Percentiles rank a stretch among this genome's conserved stretches.
These are phyloP conservation scores for Didymella exigua DNA, from an alignment of 2,329 filamentous ascomycete species.

Conservation along the genomic window DNA sequence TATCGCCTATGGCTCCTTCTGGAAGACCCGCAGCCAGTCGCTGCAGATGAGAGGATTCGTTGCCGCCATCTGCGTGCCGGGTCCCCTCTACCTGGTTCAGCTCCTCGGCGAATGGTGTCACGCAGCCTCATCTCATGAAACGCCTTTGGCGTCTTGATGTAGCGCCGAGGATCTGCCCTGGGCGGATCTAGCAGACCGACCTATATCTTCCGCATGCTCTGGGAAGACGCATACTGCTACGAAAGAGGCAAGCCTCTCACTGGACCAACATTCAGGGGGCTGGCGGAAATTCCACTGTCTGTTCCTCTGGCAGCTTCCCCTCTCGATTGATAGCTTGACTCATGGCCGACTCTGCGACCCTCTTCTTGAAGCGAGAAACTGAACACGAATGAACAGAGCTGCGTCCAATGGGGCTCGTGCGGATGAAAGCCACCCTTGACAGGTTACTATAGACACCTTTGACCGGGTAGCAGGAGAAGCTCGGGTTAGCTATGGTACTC, in stretches of 20 bases:
- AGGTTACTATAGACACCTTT: neutral
- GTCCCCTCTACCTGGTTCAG: constrained; percentile 37
- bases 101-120: constrained; percentile 30
- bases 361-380: constrained; percentile 23
- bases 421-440: neutral
- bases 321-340: constrained; percentile 18
- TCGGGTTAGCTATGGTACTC: constrained; percentile 20
- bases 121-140: constrained; percentile 40
- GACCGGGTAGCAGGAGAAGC: constrained; percentile 33
- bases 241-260: constrained; percentile 24
- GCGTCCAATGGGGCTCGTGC: constrained; percentile 15
- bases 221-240: constrained; percentile 23
- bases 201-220: constrained; percentile 28
- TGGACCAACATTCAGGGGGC: constrained; percentile 23
- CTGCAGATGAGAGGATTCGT: constrained; percentile 32
- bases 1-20: constrained; percentile 22
- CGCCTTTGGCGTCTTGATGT: constrained; percentile 25
- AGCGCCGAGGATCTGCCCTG: constrained; percentile 24
- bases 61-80: constrained; percentile 26
- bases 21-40: constrained; percentile 29
- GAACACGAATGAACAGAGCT: constrained; percentile 18
- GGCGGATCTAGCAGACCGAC: constrained; percentile 13
- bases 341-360: constrained; percentile 32
- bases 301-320: constrained; percentile 24
- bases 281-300: constrained; percentile 28